phyloP scores from a whole-genome alignment of 208 protist genomes.

The Phytomonas sp. region DNA sequence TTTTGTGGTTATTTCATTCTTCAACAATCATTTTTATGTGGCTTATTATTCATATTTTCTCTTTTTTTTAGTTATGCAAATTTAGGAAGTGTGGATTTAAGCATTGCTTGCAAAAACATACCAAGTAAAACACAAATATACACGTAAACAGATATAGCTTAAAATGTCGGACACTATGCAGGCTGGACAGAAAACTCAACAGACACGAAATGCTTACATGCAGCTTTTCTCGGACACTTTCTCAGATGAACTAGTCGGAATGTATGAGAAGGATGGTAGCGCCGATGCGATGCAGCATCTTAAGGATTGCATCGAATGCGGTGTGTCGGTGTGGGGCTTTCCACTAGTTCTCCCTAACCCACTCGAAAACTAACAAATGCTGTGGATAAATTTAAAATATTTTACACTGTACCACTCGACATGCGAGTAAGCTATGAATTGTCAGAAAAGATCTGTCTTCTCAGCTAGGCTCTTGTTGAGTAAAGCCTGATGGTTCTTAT shows the following conservation, averaged over 20 bases:
- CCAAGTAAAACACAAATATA: background rate
- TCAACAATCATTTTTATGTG: slow-evolving; percentile 2
- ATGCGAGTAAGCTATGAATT: background rate
- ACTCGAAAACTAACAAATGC: slow-evolving; percentile 11
- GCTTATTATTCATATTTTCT: background rate
- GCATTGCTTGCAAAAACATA: background rate
- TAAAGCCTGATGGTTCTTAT: background rate
- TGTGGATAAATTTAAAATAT: slow-evolving; percentile 9
- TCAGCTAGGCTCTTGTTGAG: background rate
- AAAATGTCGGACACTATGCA: slow-evolving; percentile 18
- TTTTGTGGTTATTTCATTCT: slow-evolving; percentile 7
- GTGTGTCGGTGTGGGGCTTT: slow-evolving; percentile 74
- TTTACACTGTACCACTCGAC: background rate
- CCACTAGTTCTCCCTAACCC: slow-evolving; percentile 35
- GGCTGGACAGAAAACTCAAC: slow-evolving; percentile 28
- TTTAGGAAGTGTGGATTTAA: slow-evolving; percentile 3
- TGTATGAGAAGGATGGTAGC: slow-evolving; percentile 78
- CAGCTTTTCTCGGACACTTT: slow-evolving; percentile 79
- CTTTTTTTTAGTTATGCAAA: background rate
- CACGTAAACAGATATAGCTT: background rate
- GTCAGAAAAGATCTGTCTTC: background rate
- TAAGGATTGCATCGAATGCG: slow-evolving; percentile 72
- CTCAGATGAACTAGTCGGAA: slow-evolving; percentile 64
- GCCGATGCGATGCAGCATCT: slow-evolving; percentile 69
- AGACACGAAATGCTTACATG: slow-evolving; percentile 79